These are phyloP conservation scores for Annulohypoxylon stygium DNA, from an alignment of 495 filamentous ascomycete genomes.

Conservation along the genomic window DNA sequence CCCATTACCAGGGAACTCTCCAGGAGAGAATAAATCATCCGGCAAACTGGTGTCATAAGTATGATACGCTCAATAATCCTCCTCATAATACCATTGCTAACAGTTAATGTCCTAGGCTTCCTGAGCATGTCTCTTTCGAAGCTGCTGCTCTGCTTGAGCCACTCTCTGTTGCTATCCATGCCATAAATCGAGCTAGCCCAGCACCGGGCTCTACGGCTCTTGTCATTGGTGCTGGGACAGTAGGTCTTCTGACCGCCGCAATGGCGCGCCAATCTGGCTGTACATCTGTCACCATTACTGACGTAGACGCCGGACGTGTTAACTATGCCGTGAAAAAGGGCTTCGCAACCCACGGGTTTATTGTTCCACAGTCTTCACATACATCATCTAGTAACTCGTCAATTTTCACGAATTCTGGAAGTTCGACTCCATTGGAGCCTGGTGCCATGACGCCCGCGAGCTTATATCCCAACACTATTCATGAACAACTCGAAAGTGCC, in stretches of 20 bases:
- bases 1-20: slow-evolving; percentile 91
- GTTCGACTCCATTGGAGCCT: slow-evolving; percentile 56
- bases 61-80: slow-evolving; percentile 32
- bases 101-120: slow-evolving; percentile 67
- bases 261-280: slow-evolving; percentile 77
- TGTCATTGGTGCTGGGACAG: slow-evolving; percentile 87
- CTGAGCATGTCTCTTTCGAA: slow-evolving; percentile 76
- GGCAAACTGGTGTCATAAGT: slow-evolving; percentile 80
- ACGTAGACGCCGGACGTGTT: slow-evolving; percentile 83
- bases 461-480: slow-evolving; percentile 51
- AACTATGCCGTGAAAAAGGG: slow-evolving; percentile 78
- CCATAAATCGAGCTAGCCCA: slow-evolving; percentile 71
- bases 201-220: slow-evolving; percentile 72
- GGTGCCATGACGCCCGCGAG: slow-evolving; percentile 63
- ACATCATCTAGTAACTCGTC: slow-evolving; percentile 57
- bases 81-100: slow-evolving; percentile 31
- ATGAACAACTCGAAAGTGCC: slow-evolving; percentile 67
- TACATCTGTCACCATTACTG: slow-evolving; percentile 78
- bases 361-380: slow-evolving; percentile 65
- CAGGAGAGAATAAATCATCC: slow-evolving; percentile 92
- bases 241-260: slow-evolving; percentile 82
- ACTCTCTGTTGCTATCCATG: slow-evolving; percentile 86
- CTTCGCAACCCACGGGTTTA: slow-evolving; percentile 77
- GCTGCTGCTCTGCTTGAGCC: slow-evolving; percentile 88
- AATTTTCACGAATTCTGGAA: slow-evolving; percentile 56